Evolutionary conservation across 1,139 yeast species (phyloP), one percentile per base, ranked within the genome.

Genomic region (Meyerozyma sp.): DNA sequence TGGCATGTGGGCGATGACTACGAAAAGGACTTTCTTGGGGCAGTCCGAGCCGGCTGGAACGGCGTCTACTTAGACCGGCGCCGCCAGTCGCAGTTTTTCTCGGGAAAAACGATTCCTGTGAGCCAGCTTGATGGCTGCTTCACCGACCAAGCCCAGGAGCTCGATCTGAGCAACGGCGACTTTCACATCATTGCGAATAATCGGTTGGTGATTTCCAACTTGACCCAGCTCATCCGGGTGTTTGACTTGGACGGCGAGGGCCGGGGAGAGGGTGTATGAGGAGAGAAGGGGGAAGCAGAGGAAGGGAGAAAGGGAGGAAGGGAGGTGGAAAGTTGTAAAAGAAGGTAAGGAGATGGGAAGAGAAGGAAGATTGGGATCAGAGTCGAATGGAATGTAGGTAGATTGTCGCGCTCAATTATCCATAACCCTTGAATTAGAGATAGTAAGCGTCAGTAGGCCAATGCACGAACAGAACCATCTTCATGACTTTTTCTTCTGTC

Each of bases 1-100:
- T 82, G 86, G 86, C 91, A 84, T 55, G 65, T 82, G 36, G 91
- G 91, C 0, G 90, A 84, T 56, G 79, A 75, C 47, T 58, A 70
- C 36, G 61, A 61, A 13, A 73, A 77, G 42, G 91, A 84, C 54
- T 67, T 77, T 46, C 52, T 67, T 11, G 85, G 81, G 1, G 68
- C 82, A 0, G 61, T 66, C 9, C 59, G 62, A 26, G 71, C 84
- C 1, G 90, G 89, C 0, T 77, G 87, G 81, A 79, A 77, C 48
- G 81, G 84, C 3, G 63, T 83, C 1, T 62, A 78, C 28, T 48
- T 81, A 9, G 84, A 81, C 54, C 63, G 85, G 51, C 46, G 53
- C 2, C 49, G 55, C 16, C 39, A 43, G 2, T 62, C 66, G 35
- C 56, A 54, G 21, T 62, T 62, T 46, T 57, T 62, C 44, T 45